phyloP scores from a whole-genome alignment of 2,329 filamentous ascomycete species.

The Claviceps maximensis region DNA sequence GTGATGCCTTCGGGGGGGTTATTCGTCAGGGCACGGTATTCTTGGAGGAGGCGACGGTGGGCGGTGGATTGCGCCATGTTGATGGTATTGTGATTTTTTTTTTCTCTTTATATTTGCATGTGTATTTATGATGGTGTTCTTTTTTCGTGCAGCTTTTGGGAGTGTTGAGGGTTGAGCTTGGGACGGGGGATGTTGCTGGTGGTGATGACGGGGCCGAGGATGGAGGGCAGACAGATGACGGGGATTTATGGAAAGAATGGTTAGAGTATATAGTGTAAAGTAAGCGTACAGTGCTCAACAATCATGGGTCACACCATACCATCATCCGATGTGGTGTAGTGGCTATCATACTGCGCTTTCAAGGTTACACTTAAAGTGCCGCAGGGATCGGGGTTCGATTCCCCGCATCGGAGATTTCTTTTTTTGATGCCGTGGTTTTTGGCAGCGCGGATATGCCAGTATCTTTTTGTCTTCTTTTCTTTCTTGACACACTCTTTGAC shows the following conservation, averaged over 20 bases:
- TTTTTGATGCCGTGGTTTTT: not conserved
- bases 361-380: not conserved
- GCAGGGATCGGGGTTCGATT: conserved; percentile 9
- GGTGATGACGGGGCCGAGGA: not conserved
- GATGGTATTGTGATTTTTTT: not conserved
- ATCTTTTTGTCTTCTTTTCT: not conserved
- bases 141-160: not conserved
- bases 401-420: conserved; percentile 6
- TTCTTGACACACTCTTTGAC: no score
- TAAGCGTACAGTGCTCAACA: not conserved
- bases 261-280: not conserved
- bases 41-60: conserved; percentile 77
- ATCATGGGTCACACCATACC: no score
- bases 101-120: no score
- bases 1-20: conserved; percentile 97
- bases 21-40: conserved; percentile 88
- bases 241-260: no score
- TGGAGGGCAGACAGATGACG: not conserved
- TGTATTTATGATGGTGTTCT: not conserved
- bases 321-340: conserved; percentile 7
- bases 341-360: conserved; percentile 10
- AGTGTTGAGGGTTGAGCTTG: not conserved
- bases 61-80: conserved; percentile 48
- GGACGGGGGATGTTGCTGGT: not conserved
- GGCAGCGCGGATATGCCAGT: not conserved